Percentiles rank a stretch among this genome's conserved stretches.
Evolutionary conservation across 371 early-diverging fungal species (phyloP).

Genomic region (Actinomucor elegans): DNA sequence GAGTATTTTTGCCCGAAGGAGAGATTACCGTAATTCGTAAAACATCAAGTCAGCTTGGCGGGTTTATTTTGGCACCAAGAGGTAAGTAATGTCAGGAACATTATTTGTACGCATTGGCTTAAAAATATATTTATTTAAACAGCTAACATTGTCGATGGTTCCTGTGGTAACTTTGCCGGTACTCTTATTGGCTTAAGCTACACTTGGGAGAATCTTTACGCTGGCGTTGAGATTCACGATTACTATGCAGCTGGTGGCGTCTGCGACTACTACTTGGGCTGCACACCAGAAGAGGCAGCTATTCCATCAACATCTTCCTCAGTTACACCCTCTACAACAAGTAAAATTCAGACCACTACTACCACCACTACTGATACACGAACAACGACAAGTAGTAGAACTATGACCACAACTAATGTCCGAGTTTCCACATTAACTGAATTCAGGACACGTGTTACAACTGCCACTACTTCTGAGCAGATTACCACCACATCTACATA

Average conservation of each 20-base stretch:
- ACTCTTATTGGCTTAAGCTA: conserved; percentile 16
- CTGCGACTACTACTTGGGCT: conserved; percentile 13
- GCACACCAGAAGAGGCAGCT: conserved; percentile 14
- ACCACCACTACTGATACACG: neutral
- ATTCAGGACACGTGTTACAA: too few relatives aligned
- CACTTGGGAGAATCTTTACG: neutral
- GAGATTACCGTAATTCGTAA: conserved; percentile 5
- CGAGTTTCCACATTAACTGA: neutral
- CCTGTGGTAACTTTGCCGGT: conserved; percentile 28
- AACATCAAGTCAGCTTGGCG: conserved; percentile 16
- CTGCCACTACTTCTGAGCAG: too few relatives aligned
- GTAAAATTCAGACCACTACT: neutral
- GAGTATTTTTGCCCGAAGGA: conserved; percentile 5
- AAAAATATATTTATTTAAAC: neutral
- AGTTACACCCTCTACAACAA: neutral
- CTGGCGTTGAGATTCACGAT: conserved; percentile 16
- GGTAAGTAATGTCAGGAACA: too few relatives aligned
- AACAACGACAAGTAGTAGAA: neutral
- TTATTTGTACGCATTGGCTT: neutral
- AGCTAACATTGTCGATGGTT: conserved; percentile 17
- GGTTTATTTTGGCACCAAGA: conserved; percentile 21
- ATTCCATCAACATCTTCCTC: neutral
- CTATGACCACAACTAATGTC: neutral
- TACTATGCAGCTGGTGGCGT: conserved; percentile 7
- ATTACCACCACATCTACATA: too few relatives aligned